phyloP scores from a whole-genome alignment of 345 rosid genomes.

The Rhodomyrtus tomentosa region DNA sequence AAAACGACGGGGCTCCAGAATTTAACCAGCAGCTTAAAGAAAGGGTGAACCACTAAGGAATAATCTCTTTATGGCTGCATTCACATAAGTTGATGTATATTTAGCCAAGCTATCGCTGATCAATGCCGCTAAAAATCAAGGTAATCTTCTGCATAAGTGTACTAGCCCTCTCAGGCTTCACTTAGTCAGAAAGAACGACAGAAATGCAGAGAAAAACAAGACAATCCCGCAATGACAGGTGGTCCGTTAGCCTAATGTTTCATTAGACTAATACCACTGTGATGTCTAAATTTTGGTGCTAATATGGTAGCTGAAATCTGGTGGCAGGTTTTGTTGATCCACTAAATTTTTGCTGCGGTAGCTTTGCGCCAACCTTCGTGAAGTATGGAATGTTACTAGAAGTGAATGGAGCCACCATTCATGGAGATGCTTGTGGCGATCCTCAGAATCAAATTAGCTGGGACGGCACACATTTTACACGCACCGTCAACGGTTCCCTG shows the following conservation, averaged over 20 bases:
- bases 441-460: constrained; percentile 46
- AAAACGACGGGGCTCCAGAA: constrained; percentile 16
- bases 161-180: not conserved
- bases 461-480: constrained; percentile 52
- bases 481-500: constrained; percentile 31
- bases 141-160: not conserved
- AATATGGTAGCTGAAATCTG: not conserved
- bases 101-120: constrained; percentile 28
- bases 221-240: not conserved
- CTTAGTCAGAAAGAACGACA: not conserved
- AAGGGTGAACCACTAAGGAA: constrained; percentile 12
- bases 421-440: constrained; percentile 37
- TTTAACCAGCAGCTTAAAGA: constrained; percentile 26
- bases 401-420: constrained; percentile 43
- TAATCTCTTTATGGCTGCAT: constrained; percentile 16
- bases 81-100: constrained; percentile 31
- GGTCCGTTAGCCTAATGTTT: not conserved
- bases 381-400: constrained; percentile 36
- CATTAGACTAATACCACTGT: not conserved
- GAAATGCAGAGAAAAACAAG: not conserved
- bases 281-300: not conserved
- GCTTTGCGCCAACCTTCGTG: constrained; percentile 14
- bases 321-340: constrained; percentile 57
- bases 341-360: constrained; percentile 45
- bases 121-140: not conserved